Percentiles rank a stretch among this genome's conserved stretches.
Evolutionary conservation across 140 eudicot species (phyloP).

Genomic region (Cichorium intybus): DNA sequence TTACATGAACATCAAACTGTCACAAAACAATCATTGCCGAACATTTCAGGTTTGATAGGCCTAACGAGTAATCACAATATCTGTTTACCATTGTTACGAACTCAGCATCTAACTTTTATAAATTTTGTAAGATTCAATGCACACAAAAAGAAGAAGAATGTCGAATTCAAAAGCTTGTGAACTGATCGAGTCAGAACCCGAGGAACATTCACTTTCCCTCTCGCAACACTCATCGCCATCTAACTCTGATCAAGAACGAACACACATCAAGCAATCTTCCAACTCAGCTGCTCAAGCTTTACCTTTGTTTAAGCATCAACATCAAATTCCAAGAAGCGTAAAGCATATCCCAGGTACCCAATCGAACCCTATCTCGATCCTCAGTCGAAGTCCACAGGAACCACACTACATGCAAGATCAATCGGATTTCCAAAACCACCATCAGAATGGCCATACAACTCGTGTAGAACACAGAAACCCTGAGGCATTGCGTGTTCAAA

Average conservation of each 20-base stretch:
- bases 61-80: too few relatives aligned
- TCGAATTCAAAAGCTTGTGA: slow-evolving; percentile 40
- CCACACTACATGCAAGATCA: slow-evolving; percentile 29
- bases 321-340: slow-evolving; percentile 22
- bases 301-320: slow-evolving; percentile 45
- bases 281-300: slow-evolving; percentile 35
- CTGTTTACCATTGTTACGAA: too few relatives aligned
- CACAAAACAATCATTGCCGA: slow-evolving; percentile 26
- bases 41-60: slow-evolving; percentile 49
- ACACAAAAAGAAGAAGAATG: slow-evolving; percentile 54
- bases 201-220: slow-evolving; percentile 71
- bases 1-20: slow-evolving; percentile 20
- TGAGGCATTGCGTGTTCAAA: slow-evolving; percentile 38
- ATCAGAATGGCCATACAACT: slow-evolving; percentile 25
- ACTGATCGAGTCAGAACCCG: slow-evolving; percentile 48
- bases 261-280: slow-evolving; percentile 34
- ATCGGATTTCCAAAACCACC: slow-evolving; percentile 25
- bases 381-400: slow-evolving; percentile 30
- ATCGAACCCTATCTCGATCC: slow-evolving; percentile 26
- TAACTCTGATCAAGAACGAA: slow-evolving; percentile 76
- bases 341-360: slow-evolving; percentile 34
- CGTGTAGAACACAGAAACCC: slow-evolving; percentile 23
- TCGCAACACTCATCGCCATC: slow-evolving; percentile 89
- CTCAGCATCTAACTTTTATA: neutral
- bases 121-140: slow-evolving; percentile 40